A percentile compares a stretch with the other conserved stretches of the same genome.
Conservation (phyloP, 768 basidiomycete genomes). For the Suillus paluster region DNA sequence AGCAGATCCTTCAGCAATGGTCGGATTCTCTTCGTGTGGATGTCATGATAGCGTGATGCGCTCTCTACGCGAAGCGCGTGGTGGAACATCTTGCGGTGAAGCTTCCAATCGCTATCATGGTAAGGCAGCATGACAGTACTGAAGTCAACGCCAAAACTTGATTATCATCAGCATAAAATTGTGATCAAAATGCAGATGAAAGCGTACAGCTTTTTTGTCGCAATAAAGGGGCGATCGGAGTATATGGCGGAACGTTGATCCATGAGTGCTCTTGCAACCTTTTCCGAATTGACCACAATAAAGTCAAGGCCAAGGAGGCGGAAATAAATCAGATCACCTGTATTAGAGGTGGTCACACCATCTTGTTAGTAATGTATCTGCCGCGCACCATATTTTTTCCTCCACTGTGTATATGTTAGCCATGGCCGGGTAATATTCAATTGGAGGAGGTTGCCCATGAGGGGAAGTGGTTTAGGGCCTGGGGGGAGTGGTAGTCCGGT, state of each 20-base stretch:
- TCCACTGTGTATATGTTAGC: conserved; percentile 41
- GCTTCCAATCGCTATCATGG: conserved; percentile 30
- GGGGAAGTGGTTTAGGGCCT: conserved; percentile 35
- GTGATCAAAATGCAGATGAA: not conserved
- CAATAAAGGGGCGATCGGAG: conserved; percentile 29
- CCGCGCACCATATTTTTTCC: conserved; percentile 34
- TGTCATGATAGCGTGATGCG: conserved; percentile 20
- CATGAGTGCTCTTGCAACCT: conserved; percentile 26
- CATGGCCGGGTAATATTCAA: conserved; percentile 35
- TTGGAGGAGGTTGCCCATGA: conserved; percentile 32
- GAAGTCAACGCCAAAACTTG: conserved; percentile 33
- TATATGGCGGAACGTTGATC: conserved; percentile 33
- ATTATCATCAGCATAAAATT: not conserved
- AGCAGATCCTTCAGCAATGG: conserved; percentile 27
- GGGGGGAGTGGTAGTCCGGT: conserved; percentile 27
- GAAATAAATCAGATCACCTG: conserved; percentile 28
- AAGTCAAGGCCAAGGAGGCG: conserved; percentile 29
- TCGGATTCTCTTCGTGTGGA: conserved; percentile 23
- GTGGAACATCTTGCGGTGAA: conserved; percentile 35
- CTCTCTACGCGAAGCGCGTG: conserved; percentile 30
- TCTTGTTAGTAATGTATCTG: not conserved
- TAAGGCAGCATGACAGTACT: conserved; percentile 34
- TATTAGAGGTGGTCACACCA: conserved; percentile 1
- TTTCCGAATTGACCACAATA: conserved; percentile 33
- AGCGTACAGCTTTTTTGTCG: conserved; percentile 19